Percentiles rank a stretch among this genome's conserved stretches.
Evolutionary conservation across 371 early-diverging fungal species (phyloP).

Genomic region (Actinomucor elegans): DNA sequence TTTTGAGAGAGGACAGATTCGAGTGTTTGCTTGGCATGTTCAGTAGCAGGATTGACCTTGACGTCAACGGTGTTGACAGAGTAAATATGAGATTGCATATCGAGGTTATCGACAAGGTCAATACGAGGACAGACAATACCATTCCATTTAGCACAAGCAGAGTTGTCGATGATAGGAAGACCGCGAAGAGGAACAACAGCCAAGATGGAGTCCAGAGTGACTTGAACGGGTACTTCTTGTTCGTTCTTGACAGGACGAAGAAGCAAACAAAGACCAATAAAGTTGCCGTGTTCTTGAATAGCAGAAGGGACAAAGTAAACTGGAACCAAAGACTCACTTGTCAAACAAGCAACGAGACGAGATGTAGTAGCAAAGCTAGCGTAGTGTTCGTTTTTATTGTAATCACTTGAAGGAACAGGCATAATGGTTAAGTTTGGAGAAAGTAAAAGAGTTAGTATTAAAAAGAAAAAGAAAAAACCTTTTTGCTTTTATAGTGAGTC

Average conservation of each 20-base stretch:
- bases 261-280: constrained; percentile 26
- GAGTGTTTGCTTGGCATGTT: constrained; percentile 4
- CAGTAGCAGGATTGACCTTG: background rate
- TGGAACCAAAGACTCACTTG: constrained; percentile 56
- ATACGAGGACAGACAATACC: constrained; percentile 33
- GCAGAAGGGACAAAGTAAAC: constrained; percentile 37
- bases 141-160: constrained; percentile 12
- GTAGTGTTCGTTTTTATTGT: constrained; percentile 34
- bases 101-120: constrained; percentile 40
- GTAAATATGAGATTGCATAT: constrained; percentile 49
- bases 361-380: constrained; percentile 60
- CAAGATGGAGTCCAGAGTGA: constrained; percentile 25
- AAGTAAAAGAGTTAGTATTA: too few relatives aligned
- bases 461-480: background rate
- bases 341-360: constrained; percentile 59
- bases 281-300: background rate
- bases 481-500: background rate
- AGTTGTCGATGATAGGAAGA: constrained; percentile 29
- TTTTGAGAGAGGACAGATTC: constrained; percentile 1
- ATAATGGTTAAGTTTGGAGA: constrained; percentile 1
- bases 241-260: constrained; percentile 15
- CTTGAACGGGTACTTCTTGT: constrained; percentile 1
- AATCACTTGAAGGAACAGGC: constrained; percentile 23
- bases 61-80: background rate
- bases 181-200: constrained; percentile 45